A percentile compares a stretch with the other conserved stretches of the same genome.
phyloP scores from a whole-genome alignment of 2,329 filamentous ascomycete species.

The Aspergillus brasiliensis region DNA sequence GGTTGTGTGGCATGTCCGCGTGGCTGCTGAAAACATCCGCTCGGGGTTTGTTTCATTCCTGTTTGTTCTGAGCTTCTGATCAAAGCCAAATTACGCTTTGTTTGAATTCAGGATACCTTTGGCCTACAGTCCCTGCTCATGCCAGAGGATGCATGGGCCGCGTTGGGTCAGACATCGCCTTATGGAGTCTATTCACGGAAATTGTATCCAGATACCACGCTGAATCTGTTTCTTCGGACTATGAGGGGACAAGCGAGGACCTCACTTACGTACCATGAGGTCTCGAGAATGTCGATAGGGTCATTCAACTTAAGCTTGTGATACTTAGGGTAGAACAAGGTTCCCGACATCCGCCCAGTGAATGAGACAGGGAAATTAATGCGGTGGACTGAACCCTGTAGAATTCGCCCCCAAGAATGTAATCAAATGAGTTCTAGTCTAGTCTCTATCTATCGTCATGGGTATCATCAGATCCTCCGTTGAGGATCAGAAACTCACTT shows the following conservation, averaged over 20 bases:
- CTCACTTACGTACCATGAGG: neutral
- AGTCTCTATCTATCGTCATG: conserved; percentile 2
- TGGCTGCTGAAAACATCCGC: neutral
- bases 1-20: neutral
- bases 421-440: neutral
- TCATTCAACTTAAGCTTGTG: neutral
- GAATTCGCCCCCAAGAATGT: neutral
- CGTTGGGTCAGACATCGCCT: neutral
- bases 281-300: neutral
- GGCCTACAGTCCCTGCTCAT: neutral
- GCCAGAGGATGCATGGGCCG: neutral
- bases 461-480: conserved; percentile 2
- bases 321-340: neutral
- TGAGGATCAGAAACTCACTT: neutral
- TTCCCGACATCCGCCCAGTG: neutral
- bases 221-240: neutral
- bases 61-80: neutral
- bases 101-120: neutral
- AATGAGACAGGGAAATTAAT: neutral
- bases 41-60: neutral
- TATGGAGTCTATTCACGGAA: neutral
- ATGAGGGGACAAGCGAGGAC: too few relatives aligned
- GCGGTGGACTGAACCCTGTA: neutral
- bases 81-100: neutral
- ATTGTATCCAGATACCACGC: neutral